A percentile compares a stretch with the other conserved stretches of the same genome.
These are phyloP conservation scores for Uncinocarpus reesii DNA, from an alignment of 2,329 filamentous ascomycete species.

Conservation along the genomic window DNA sequence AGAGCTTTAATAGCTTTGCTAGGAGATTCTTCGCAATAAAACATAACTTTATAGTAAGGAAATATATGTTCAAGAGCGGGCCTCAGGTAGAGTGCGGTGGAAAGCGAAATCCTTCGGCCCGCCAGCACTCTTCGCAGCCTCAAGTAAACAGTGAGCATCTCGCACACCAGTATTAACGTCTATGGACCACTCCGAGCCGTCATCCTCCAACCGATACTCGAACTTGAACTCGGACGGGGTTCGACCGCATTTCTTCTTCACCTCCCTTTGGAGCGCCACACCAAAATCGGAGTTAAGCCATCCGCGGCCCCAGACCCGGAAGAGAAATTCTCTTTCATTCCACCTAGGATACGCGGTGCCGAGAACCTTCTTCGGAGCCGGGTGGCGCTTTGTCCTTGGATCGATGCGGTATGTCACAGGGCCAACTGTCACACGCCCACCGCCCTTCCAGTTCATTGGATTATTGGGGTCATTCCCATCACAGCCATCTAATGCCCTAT, in stretches of 20 bases:
- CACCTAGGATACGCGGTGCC: background rate
- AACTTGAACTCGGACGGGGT: background rate
- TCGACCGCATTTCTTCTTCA: background rate
- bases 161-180: background rate
- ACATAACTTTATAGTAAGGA: no score
- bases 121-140: background rate
- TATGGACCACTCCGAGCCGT: constrained; percentile 2
- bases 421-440: constrained; percentile 15
- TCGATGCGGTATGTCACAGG: constrained; percentile 12
- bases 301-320: constrained; percentile 3
- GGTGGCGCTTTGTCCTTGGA: constrained; percentile 1
- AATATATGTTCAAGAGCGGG: no score
- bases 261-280: background rate
- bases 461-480: constrained; percentile 17
- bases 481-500: constrained; percentile 16
- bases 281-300: constrained; percentile 1
- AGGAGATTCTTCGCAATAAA: no score
- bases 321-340: background rate
- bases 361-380: background rate
- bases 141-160: background rate
- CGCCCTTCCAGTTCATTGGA: constrained; percentile 19
- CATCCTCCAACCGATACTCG: constrained; percentile 2
- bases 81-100: no score
- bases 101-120: background rate
- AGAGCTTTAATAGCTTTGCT: no score